Evolutionary conservation across 257 asterid genomes (phyloP), one percentile per base, ranked within the genome.

Genomic region (Nicotiana benthamiana): DNA sequence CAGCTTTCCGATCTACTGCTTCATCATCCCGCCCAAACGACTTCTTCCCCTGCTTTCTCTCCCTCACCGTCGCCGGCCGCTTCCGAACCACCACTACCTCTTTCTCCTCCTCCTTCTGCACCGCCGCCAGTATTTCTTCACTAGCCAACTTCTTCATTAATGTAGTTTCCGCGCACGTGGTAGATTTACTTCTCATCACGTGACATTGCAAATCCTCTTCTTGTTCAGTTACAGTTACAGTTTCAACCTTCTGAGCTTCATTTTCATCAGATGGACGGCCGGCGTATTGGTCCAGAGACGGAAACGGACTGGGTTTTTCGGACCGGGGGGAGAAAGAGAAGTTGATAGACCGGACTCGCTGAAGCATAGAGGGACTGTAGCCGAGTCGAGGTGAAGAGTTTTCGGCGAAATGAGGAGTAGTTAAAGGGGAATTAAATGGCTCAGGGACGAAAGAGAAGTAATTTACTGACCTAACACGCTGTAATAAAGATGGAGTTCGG

Each of bases 1-100:
- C 95, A 2, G 97, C 96, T 53, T 86, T 93, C 1, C 93, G 91
- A 78, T 93, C 97, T 1, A 93, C 96, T 15, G 82, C 93, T 15
- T 85, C 91, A 4, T 91, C 97, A 24, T 70, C n/a, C 1, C 54
- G 16, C 17, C 12, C 34, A 22, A 43, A n/a, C n/a, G 9, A 20
- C n/a, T 20, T 68, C 18, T 2, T 67, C 2, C 87, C 13, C 16
- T 8, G 67, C 60, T 22, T 16, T 77, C 56, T 81, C 84, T 85
- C 96, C 84, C 84, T 90, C 78, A 81, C 89, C 16, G 95, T 87
- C 81, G 87, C 91, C 80, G 91, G 97, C 81, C 97, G 85, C 80
- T 92, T 84, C 46, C 81, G 86, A 88, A 87, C 94, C 85, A 84
- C 86, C 4, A 82, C 86, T 24, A 59, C 87, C 82, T 72, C 91